Percentiles rank a stretch among this genome's conserved stretches.
These are phyloP conservation scores for Trapa incisa DNA, from an alignment of 345 rosid genomes.

Conservation along the genomic window DNA sequence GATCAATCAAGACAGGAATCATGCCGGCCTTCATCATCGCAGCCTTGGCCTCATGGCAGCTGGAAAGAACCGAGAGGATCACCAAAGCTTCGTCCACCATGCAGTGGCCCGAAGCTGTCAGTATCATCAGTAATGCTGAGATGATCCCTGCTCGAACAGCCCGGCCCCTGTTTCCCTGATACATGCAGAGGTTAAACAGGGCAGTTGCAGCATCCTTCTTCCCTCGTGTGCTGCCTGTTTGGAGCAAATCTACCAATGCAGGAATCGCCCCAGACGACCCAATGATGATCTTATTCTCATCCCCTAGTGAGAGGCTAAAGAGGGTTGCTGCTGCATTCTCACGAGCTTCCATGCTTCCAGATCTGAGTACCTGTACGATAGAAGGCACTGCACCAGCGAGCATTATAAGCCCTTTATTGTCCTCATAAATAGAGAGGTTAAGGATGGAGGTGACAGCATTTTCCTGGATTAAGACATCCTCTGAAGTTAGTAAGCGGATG, in stretches of 20 bases:
- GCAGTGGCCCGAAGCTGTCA: slow-evolving; percentile 41
- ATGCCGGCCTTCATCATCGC: slow-evolving; percentile 58
- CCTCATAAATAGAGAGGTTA: slow-evolving; percentile 76
- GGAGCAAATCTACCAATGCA: slow-evolving; percentile 61
- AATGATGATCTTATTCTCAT: slow-evolving; percentile 82
- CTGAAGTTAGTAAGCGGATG: slow-evolving; percentile 48
- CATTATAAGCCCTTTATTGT: slow-evolving; percentile 70
- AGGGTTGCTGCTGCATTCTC: slow-evolving; percentile 95
- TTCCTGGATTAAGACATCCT: slow-evolving; percentile 50
- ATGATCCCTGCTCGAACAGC: slow-evolving; percentile 75
- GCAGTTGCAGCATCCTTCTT: slow-evolving; percentile 95
- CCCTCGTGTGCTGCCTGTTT: slow-evolving; percentile 60
- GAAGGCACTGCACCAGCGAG: slow-evolving; percentile 79
- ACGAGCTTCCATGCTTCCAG: slow-evolving; percentile 78
- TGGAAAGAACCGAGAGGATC: slow-evolving; percentile 62
- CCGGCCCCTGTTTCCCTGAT: slow-evolving; percentile 80
- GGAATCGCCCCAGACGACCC: slow-evolving; percentile 85
- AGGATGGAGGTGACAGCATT: slow-evolving; percentile 85
- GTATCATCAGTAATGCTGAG: slow-evolving; percentile 48
- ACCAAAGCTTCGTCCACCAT: slow-evolving; percentile 81
- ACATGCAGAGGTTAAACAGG: slow-evolving; percentile 73
- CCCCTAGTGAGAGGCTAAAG: slow-evolving; percentile 76
- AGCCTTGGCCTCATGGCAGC: slow-evolving; percentile 61
- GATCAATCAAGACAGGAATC: slow-evolving; percentile 52
- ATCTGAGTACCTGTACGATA: slow-evolving; percentile 67